phyloP scores from a whole-genome alignment of 1,284 basidiomycete genomes.

The Leccinum fuscescens region DNA sequence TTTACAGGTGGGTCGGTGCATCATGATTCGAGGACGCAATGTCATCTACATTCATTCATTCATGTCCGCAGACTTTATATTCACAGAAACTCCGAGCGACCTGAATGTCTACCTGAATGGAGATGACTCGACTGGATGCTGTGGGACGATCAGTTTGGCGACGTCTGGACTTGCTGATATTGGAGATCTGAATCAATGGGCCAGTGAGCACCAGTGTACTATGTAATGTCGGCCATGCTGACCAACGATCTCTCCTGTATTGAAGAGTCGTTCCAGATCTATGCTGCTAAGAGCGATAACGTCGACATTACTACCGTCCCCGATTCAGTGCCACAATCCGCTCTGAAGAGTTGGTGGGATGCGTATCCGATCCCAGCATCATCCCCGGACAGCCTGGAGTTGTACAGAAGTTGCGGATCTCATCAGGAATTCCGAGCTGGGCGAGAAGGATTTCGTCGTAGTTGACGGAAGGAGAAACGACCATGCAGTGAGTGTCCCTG shows the following conservation, averaged over 20 bases:
- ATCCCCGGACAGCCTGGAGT: constrained; percentile 10
- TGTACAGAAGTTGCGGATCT: constrained; percentile 26
- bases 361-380: constrained; percentile 39
- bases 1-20: constrained; percentile 36
- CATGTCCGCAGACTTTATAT: constrained; percentile 36
- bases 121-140: constrained; percentile 6
- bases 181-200: constrained; percentile 41
- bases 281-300: constrained; percentile 38
- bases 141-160: constrained; percentile 5
- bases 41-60: background rate
- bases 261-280: constrained; percentile 43
- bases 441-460: constrained; percentile 19
- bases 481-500: constrained; percentile 19
- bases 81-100: constrained; percentile 42
- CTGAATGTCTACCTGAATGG: constrained; percentile 35
- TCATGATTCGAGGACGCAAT: background rate
- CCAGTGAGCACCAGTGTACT: constrained; percentile 31
- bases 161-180: constrained; percentile 1
- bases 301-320: background rate
- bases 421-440: constrained; percentile 14
- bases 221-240: background rate
- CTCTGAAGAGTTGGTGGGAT: constrained; percentile 46
- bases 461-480: constrained; percentile 31
- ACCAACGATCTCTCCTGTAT: background rate
- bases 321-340: constrained; percentile 7